Evolutionary conservation across 1,284 basidiomycete genomes (phyloP).

Genomic region (Heterobasidion parviporum): DNA sequence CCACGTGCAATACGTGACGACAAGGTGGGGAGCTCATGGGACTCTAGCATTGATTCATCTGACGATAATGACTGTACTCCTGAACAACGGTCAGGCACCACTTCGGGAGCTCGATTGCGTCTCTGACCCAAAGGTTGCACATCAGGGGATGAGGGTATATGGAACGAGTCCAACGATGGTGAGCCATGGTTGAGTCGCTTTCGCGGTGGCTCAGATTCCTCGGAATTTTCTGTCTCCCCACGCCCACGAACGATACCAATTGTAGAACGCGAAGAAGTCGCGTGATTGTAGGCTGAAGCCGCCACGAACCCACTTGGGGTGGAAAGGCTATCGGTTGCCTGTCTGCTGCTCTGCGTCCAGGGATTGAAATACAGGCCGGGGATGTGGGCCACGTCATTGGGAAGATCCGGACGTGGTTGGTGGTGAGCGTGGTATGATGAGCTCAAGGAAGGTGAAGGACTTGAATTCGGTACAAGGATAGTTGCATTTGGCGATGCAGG

Average conservation of each 20-base stretch:
- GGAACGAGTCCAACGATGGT: constrained; percentile 29
- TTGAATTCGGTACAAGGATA: constrained; percentile 69
- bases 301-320: constrained; percentile 52
- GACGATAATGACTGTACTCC: constrained; percentile 37
- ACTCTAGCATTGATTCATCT: constrained; percentile 54
- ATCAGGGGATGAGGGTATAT: constrained; percentile 47
- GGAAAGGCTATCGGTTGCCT: constrained; percentile 44
- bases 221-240: constrained; percentile 27
- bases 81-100: constrained; percentile 21
- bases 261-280: constrained; percentile 38
- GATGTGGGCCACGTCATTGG: constrained; percentile 35
- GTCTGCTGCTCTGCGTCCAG: constrained; percentile 24
- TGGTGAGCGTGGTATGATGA: constrained; percentile 15
- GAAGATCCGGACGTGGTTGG: constrained; percentile 24
- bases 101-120: constrained; percentile 27
- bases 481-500: constrained; percentile 34
- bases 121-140: constrained; percentile 43
- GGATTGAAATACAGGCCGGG: constrained; percentile 28
- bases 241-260: constrained; percentile 24
- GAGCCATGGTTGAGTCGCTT: constrained; percentile 55
- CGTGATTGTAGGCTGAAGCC: constrained; percentile 31
- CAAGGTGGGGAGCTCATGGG: constrained; percentile 31
- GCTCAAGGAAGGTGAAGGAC: constrained; percentile 16
- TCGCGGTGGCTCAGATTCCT: constrained; percentile 45
- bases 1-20: constrained; percentile 48